Evolutionary conservation across 129 eudicot species (phyloP).

Genomic region (Tagetes patula): DNA sequence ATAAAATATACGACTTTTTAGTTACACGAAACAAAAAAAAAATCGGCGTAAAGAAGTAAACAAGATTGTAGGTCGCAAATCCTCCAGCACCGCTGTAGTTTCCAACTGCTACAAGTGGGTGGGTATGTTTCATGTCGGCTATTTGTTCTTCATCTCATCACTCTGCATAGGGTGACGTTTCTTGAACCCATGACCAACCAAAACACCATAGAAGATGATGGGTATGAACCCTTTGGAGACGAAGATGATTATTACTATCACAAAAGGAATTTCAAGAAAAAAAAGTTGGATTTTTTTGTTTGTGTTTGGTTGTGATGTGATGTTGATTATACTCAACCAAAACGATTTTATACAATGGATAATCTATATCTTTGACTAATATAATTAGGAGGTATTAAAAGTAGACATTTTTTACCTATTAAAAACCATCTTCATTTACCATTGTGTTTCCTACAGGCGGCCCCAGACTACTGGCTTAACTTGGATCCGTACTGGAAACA

Average conservation of each 20-base stretch:
- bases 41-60: too few relatives aligned
- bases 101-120: neutral
- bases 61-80: too few relatives aligned
- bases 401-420: too few relatives aligned
- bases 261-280: neutral
- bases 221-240: constrained; percentile 15
- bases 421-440: neutral
- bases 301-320: constrained; percentile 37
- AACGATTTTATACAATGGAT: neutral
- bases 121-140: neutral
- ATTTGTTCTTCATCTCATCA: neutral
- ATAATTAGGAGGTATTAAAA: neutral
- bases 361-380: neutral
- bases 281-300: neutral
- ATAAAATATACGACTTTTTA: too few relatives aligned
- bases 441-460: constrained; percentile 35
- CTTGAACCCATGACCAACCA: neutral
- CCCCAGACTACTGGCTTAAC: constrained; percentile 66
- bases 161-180: neutral
- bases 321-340: constrained; percentile 25
- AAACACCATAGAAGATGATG: neutral
- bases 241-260: constrained; percentile 14
- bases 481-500: constrained; percentile 76
- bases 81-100: neutral
- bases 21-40: too few relatives aligned